Percentiles rank a stretch among this genome's conserved stretches.
Evolutionary conservation across 228 moss, liverwort and hornwort genomes (phyloP).

Genomic region (Sphagnum fallax): DNA sequence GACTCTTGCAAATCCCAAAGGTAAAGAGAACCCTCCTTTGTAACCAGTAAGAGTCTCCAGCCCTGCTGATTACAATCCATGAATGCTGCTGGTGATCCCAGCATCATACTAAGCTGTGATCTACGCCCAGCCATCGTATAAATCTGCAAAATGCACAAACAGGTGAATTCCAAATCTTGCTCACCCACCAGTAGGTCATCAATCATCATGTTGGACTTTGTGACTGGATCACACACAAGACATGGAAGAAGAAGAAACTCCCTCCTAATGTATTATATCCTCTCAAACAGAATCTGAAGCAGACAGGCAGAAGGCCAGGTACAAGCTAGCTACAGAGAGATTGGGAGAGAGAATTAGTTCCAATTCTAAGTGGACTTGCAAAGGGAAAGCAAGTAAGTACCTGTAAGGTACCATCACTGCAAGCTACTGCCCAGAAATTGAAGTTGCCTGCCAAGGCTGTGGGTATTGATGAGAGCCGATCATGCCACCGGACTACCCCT

Average conservation of each 20-base stretch:
- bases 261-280: too few relatives aligned
- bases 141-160: constrained; percentile 41
- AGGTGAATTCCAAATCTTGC: too few relatives aligned
- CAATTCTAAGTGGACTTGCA: background rate
- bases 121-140: constrained; percentile 91
- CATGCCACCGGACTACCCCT: constrained; percentile 88
- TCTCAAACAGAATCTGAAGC: too few relatives aligned
- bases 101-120: constrained; percentile 77
- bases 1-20: constrained; percentile 84
- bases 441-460: constrained; percentile 76
- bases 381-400: constrained; percentile 10
- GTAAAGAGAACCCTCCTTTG: constrained; percentile 68
- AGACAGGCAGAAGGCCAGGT: too few relatives aligned
- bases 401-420: constrained; percentile 73
- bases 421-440: constrained; percentile 91
- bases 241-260: too few relatives aligned
- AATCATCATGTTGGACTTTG: too few relatives aligned
- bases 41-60: constrained; percentile 85
- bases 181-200: too few relatives aligned
- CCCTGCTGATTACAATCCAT: constrained; percentile 86
- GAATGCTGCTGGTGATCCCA: constrained; percentile 87
- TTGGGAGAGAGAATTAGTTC: too few relatives aligned
- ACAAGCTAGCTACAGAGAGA: too few relatives aligned
- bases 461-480: constrained; percentile 69
- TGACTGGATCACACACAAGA: too few relatives aligned